Evolutionary conservation across 306 rosid genomes (phyloP), one percentile per base, ranked within the genome.

Genomic region (Lablab purpureus): DNA sequence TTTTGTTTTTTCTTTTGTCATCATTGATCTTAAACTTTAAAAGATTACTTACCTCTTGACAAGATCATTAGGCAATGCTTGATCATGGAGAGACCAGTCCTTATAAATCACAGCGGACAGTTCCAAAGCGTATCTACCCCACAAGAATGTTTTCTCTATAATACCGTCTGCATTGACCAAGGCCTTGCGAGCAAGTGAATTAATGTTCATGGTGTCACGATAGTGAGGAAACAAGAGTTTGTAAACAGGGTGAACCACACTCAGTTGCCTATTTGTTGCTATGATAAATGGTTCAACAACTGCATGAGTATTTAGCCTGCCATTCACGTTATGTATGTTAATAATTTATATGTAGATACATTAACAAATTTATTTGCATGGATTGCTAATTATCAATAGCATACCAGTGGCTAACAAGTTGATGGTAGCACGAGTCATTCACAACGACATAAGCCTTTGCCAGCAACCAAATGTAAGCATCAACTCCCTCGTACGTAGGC

Each of bases 301-400:
- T 3, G 92, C 94, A 80, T 93, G 98, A 49, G 98, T 93, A 67
- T 89, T 74, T 82, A 93, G 66, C 96, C 96, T 91, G 77, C 0
- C 15, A 62, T 9, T 64, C 52, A 59, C 19, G 15, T 32, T 40
- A 49, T n/a, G n/a, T 9, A 13, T 56, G 18, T 27, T 49, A 78
- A 18, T 56, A 28, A n/a, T 11, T 3, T 4, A 28, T n/a, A 47
- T 55, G 18, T 32, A 60, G 23, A 41, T 17, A 40, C 22, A 37
- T 22, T 15, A 7, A 66, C 7, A 5, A n/a, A n/a, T 0, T 41
- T 2, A 37, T 19, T 58, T 46, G 6, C 15, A 65, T 0, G 32
- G 3, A 37, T 43, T 52, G 41, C 14, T 90, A 50, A n/a, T 49
- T 49, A 2, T n/a, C 10, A 51, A 51, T 51, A n/a, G 7, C 12